Percentiles rank a stretch among this genome's conserved stretches.
Conservation (phyloP, 1,139 yeast genomes). For the Chernovozyma sophiae-reginae region DNA sequence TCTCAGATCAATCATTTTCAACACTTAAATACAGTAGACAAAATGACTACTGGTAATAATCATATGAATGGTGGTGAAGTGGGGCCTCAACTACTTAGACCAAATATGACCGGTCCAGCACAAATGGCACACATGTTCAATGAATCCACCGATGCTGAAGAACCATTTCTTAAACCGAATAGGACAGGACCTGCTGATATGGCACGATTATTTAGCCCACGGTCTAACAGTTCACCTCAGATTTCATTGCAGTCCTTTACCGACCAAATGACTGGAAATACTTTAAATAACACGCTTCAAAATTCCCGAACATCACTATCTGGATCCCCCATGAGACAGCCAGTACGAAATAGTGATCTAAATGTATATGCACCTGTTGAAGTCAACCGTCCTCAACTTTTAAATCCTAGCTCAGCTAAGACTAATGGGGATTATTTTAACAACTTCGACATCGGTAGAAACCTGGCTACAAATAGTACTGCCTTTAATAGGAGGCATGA, state of each 20-base stretch:
- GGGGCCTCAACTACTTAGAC: conserved; percentile 33
- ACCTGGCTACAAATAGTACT: too few species aligned
- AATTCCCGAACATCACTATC: conserved; percentile 19
- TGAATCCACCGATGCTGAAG: conserved; percentile 19
- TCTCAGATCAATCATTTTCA: conserved; percentile 64
- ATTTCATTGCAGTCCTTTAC: conserved; percentile 41
- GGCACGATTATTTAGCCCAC: conserved; percentile 30
- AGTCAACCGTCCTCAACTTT: too few species aligned
- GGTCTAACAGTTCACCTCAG: conserved; percentile 18
- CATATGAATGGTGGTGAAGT: conserved; percentile 24
- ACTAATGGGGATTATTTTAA: too few species aligned
- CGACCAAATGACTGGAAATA: conserved; percentile 43
- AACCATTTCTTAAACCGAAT: conserved; percentile 17
- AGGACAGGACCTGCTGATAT: conserved; percentile 36
- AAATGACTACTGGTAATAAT: conserved; percentile 52
- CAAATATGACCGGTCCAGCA: conserved; percentile 56
- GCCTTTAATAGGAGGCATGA: too few species aligned
- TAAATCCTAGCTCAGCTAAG: too few species aligned
- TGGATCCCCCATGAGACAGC: neutral
- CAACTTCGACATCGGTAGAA: too few species aligned
- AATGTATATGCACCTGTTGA: too few species aligned
- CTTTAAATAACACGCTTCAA: conserved; percentile 35
- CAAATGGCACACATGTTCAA: conserved; percentile 32
- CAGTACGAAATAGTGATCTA: too few species aligned
- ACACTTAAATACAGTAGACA: conserved; percentile 58